These are phyloP conservation scores for Haplosporangium sp. DNA, from an alignment of 371 early-diverging fungal genomes.

Conservation along the genomic window DNA sequence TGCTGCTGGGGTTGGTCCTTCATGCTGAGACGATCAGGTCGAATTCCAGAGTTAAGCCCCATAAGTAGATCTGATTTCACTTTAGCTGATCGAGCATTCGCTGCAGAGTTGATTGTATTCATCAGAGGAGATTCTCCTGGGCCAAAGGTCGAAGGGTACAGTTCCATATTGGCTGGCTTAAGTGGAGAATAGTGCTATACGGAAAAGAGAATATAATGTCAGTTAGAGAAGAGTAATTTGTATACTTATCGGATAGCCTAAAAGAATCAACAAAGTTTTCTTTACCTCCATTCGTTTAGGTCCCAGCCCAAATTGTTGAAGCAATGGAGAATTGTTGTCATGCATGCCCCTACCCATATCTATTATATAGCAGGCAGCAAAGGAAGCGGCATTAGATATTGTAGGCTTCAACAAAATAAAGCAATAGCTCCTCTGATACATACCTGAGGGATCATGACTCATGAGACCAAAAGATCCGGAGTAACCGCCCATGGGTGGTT, in stretches of 20 bases:
- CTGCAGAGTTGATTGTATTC: conserved; percentile 38
- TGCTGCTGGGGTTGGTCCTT: conserved; percentile 20
- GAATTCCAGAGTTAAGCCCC: conserved; percentile 40
- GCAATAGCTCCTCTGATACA: background rate
- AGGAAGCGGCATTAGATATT: no score
- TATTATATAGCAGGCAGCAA: background rate
- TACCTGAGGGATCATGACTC: conserved; percentile 26
- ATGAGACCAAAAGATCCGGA: conserved; percentile 16
- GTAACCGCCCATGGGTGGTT: conserved; percentile 12
- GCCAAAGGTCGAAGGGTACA: conserved; percentile 39
- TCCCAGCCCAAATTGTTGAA: conserved; percentile 41
- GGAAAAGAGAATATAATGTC: background rate
- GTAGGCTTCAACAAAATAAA: background rate
- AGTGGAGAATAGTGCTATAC: conserved; percentile 26
- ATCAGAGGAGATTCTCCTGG: conserved; percentile 44
- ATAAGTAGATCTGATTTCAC: conserved; percentile 50
- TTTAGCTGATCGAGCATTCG: conserved; percentile 39
- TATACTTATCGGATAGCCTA: no score
- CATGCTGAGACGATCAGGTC: conserved; percentile 39
- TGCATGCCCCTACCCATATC: conserved; percentile 1
- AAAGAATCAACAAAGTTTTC: background rate
- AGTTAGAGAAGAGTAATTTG: background rate
- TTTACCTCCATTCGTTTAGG: conserved; percentile 41
- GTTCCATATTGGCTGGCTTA: conserved; percentile 25
- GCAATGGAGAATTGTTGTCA: conserved; percentile 19